Conservation (phyloP, 208 protist species). For the Leishmania major region DNA sequence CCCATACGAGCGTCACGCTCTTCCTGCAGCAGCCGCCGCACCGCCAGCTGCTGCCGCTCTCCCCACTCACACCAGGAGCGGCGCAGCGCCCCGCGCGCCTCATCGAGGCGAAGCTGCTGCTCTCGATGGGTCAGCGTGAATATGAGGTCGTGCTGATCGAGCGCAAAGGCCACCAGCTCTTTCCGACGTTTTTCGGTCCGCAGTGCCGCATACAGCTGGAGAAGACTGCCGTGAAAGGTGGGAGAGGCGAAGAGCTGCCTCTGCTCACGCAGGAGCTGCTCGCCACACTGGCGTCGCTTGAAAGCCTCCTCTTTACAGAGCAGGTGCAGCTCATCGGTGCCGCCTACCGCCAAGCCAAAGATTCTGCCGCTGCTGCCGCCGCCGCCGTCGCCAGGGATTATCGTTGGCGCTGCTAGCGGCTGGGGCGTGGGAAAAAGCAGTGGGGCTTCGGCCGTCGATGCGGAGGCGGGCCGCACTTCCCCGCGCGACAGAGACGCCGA, state of each 20-base stretch:
- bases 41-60: slow-evolving; percentile 26
- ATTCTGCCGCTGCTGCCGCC: background rate
- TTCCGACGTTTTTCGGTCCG: slow-evolving; percentile 44
- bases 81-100: slow-evolving; percentile 16
- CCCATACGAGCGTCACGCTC: slow-evolving; percentile 50
- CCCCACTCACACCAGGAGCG: slow-evolving; percentile 24
- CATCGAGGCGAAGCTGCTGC: slow-evolving; percentile 15
- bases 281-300: slow-evolving; percentile 39
- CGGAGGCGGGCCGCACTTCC: background rate
- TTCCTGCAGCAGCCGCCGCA: slow-evolving; percentile 35
- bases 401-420: background rate
- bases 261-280: slow-evolving; percentile 24
- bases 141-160: slow-evolving; percentile 62
- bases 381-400: background rate
- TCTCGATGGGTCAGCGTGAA: slow-evolving; percentile 31
- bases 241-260: slow-evolving; percentile 24
- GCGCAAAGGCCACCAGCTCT: slow-evolving; percentile 46
- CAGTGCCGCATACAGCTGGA: slow-evolving; percentile 44
- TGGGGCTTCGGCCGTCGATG: slow-evolving; percentile 1
- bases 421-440: background rate
- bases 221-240: slow-evolving; percentile 29
- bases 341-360: background rate
- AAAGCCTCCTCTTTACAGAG: slow-evolving; percentile 51
- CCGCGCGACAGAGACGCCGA: background rate
- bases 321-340: slow-evolving; percentile 20